Conservation (phyloP, 371 early-diverging fungal species). For the Saksenaea vasiformis region DNA sequence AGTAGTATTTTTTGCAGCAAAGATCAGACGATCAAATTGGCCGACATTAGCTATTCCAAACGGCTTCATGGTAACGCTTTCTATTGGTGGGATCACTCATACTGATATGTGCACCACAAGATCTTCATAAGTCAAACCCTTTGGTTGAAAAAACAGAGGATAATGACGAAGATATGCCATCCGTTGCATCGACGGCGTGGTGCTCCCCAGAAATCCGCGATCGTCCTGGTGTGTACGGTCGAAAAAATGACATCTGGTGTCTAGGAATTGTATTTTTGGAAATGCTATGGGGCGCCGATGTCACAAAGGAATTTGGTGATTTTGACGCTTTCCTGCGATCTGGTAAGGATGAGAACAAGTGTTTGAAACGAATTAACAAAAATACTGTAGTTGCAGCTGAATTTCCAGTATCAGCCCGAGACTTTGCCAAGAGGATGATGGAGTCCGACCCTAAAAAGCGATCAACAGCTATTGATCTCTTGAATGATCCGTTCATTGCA, state of each 20-base stretch:
- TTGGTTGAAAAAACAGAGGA: conserved; percentile 40
- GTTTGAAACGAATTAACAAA: background rate
- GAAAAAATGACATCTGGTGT: conserved; percentile 82
- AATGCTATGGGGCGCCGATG: conserved; percentile 73
- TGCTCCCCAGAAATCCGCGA: conserved; percentile 62
- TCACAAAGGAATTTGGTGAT: conserved; percentile 54
- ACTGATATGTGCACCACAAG: conserved; percentile 10
- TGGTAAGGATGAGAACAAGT: conserved; percentile 4
- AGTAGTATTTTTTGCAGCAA: conserved; percentile 40
- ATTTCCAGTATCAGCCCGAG: conserved; percentile 50
- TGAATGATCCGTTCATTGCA: conserved; percentile 68
- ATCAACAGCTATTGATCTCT: conserved; percentile 67
- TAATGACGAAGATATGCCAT: conserved; percentile 22
- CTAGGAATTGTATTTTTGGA: conserved; percentile 71
- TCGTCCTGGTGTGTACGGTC: conserved; percentile 56
- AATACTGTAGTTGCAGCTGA: conserved; percentile 29
- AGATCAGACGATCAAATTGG: conserved; percentile 41
- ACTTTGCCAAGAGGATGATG: conserved; percentile 58
- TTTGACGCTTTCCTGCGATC: conserved; percentile 59
- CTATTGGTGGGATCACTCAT: background rate
- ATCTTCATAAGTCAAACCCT: conserved; percentile 45
- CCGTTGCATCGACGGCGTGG: conserved; percentile 37
- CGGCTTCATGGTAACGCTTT: conserved; percentile 41
- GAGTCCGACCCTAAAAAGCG: conserved; percentile 65
- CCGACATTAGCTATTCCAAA: conserved; percentile 50